phyloP scores from a whole-genome alignment of 768 basidiomycete species.

The Russula sp. region DNA sequence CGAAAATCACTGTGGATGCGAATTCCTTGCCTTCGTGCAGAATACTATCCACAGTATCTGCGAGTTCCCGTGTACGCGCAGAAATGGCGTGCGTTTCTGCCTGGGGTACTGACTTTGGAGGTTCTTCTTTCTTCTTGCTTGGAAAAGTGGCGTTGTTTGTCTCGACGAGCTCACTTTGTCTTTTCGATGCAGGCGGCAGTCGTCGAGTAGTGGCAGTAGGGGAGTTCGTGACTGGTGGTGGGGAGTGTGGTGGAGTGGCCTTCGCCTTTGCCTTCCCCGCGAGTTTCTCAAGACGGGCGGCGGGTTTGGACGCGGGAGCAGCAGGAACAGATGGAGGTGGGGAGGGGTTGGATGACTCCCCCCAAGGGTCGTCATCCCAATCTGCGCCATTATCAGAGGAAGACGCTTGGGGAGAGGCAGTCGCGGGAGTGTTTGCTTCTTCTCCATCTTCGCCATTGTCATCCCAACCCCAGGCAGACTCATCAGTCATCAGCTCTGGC shows the following conservation, averaged over 20 bases:
- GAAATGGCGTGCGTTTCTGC: slow-evolving; percentile 16
- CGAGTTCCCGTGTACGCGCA: slow-evolving; percentile 12
- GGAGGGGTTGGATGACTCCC: slow-evolving; percentile 34
- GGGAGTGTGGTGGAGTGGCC: slow-evolving; percentile 30
- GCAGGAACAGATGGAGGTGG: slow-evolving; percentile 26
- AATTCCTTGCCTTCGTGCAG: slow-evolving; percentile 39
- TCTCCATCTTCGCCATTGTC: slow-evolving; percentile 42
- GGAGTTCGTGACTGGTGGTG: slow-evolving; percentile 15
- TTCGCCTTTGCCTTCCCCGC: slow-evolving; percentile 46
- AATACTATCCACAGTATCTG: slow-evolving; percentile 14
- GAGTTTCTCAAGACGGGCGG: slow-evolving; percentile 51
- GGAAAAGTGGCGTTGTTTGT: background rate
- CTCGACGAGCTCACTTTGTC: background rate
- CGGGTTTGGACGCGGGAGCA: slow-evolving; percentile 39
- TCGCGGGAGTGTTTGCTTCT: slow-evolving; percentile 15
- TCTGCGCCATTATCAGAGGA: slow-evolving; percentile 34
- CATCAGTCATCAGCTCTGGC: slow-evolving; percentile 27
- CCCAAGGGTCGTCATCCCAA: slow-evolving; percentile 68
- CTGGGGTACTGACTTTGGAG: background rate
- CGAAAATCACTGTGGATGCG: slow-evolving; percentile 41
- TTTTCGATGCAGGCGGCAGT: slow-evolving; percentile 26
- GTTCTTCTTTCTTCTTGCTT: slow-evolving; percentile 6
- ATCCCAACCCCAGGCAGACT: slow-evolving; percentile 74
- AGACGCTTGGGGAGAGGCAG: background rate
- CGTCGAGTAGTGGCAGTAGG: slow-evolving; percentile 21